Conservation (phyloP, 2,329 filamentous ascomycete species). For the Diplodia seriata region DNA sequence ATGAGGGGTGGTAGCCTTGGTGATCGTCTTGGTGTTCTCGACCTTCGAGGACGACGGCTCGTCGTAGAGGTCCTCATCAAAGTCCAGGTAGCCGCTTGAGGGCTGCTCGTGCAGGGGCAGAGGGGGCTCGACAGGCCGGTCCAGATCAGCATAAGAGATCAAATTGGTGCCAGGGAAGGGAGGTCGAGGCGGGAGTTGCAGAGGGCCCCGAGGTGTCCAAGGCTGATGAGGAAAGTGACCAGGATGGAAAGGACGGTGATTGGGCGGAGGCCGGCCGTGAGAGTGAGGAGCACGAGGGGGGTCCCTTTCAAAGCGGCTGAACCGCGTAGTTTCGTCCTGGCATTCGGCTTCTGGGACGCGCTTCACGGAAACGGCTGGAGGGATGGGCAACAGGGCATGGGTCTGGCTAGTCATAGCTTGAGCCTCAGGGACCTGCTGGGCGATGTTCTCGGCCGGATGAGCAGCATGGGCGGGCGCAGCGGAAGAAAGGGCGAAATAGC, state of each 20-base stretch:
- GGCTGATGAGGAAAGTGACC: not conserved
- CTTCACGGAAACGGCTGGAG: not conserved
- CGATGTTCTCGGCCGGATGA: not conserved
- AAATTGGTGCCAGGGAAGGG: not conserved
- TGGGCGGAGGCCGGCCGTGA: not conserved
- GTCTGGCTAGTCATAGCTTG: not conserved
- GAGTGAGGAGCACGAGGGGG: not conserved
- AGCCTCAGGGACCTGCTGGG: too few relatives aligned
- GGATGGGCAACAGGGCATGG: not conserved
- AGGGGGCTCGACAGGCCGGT: not conserved
- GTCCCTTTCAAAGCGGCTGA: conserved; percentile 10
- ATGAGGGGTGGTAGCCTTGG: not conserved
- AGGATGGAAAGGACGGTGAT: not conserved
- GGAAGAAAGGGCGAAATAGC: conserved; percentile 4
- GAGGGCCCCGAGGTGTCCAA: not conserved
- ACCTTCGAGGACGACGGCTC: not conserved
- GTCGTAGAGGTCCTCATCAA: conserved; percentile 17
- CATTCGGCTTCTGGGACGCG: not conserved
- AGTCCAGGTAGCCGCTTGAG: not conserved
- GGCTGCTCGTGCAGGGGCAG: not conserved
- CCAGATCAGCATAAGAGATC: conserved; percentile 8
- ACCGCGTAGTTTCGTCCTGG: not conserved
- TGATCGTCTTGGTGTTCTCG: not conserved
- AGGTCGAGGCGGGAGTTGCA: not conserved
- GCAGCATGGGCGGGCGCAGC: not conserved